Conservation (phyloP, 306 rosid species). For the Corylus americana region DNA sequence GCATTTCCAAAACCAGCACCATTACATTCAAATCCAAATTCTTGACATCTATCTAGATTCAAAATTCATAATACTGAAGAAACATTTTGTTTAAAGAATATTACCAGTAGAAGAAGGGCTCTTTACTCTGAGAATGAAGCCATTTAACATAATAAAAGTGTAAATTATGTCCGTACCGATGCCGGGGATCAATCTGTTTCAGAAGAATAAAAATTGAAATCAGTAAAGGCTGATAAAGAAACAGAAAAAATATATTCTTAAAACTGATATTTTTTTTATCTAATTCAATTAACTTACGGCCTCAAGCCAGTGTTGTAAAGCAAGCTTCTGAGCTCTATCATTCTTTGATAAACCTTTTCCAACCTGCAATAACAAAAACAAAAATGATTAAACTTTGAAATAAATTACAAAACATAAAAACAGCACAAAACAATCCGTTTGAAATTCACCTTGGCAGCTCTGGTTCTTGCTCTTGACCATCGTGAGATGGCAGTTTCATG, state of each 20-base stretch:
- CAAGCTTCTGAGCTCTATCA: conserved; percentile 88
- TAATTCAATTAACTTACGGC: conserved; percentile 65
- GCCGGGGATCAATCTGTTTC: conserved; percentile 92
- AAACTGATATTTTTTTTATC: neutral
- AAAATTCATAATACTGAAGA: conserved; percentile 3
- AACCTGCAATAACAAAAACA: conserved; percentile 60
- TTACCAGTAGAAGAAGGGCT: conserved; percentile 99
- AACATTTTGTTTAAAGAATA: conserved; percentile 14
- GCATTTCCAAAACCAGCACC: conserved; percentile 29
- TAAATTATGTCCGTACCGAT: conserved; percentile 96
- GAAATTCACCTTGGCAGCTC: conserved; percentile 87
- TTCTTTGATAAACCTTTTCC: conserved; percentile 96
- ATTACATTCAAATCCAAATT: conserved; percentile 14
- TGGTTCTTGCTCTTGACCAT: conserved; percentile 98
- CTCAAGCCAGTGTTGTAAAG: conserved; percentile 98
- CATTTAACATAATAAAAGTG: conserved; percentile 83
- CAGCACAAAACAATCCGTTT: conserved; percentile 1
- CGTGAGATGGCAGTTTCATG: conserved; percentile 95
- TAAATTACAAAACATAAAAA: conserved; percentile 3
- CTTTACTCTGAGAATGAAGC: conserved; percentile 87
- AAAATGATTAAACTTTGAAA: conserved; percentile 13
- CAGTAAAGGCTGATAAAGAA: conserved; percentile 27
- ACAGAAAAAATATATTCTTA: neutral
- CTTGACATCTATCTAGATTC: conserved; percentile 13
- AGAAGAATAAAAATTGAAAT: conserved; percentile 26